Evolutionary conservation across 2,329 filamentous ascomycete genomes (phyloP), one percentile per base, ranked within the genome.

Genomic region (Apiospora rasikravindrae): DNA sequence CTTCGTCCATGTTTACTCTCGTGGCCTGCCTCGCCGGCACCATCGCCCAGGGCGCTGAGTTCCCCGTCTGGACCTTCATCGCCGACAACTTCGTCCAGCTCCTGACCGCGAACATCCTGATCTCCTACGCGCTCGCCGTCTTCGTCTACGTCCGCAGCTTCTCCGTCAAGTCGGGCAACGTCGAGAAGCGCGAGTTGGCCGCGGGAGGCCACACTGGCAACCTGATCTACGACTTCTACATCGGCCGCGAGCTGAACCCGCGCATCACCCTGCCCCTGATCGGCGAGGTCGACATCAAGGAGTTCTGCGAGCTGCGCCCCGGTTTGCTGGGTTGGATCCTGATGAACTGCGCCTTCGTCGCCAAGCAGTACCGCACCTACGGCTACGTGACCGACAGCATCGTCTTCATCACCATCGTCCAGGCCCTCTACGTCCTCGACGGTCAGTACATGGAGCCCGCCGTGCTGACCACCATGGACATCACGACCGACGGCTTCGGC

Each of bases 201-300:
- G 89, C 90, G 1, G 95, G 95, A 61, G 95, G 95, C 22, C 89
- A 93, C 79, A 91, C 90, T 1, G 95, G 95, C 72, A 98, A 97
- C 82, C 84, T 94, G 74, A 83, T 98, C 49, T 98, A 98, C 82
- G 96, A 98, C 83, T 98, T 94, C 91, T 98, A 95, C 84, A 98
- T 98, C 75, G 96, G 96, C 26, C 93, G 96, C 40, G 96, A 98
- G 82, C 90, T 98, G 73, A 98, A 98, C 83, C 96, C 96, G 3
- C 94, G 95, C 68, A 83, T 97, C 73, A 90, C 88, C 0, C 84
- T 98, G 33, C 95, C 95, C 2, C 81, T 97, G 68, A 87, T 98
- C 75, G 94, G 94, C 72, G 93, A 94, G 77, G 88, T 98, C 69
- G 96, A 98, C 79, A 92, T 98, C 83, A 98, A 98, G 84, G 88